A percentile compares a stretch with the other conserved stretches of the same genome.
Evolutionary conservation across 2,329 filamentous ascomycete genomes (phyloP).

Genomic region (Diaporthe australafricana): DNA sequence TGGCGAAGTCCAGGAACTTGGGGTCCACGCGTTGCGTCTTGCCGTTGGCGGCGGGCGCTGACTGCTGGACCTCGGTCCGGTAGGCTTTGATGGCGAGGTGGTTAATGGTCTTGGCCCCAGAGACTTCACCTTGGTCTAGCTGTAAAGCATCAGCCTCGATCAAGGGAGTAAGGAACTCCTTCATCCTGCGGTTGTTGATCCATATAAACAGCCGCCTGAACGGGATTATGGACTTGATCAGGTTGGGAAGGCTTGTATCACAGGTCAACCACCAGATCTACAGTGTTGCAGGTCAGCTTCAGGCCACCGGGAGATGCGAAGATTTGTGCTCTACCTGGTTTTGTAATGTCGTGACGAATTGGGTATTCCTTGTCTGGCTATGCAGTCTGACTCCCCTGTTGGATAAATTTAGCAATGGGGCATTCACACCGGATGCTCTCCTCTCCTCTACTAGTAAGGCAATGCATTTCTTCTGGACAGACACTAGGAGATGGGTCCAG

Average conservation of each 20-base stretch:
- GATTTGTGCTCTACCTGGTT: constrained; percentile 4
- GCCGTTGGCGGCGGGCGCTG: neutral
- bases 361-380: constrained; percentile 33
- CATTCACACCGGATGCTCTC: neutral
- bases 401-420: neutral
- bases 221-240: constrained; percentile 35
- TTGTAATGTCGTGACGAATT: constrained; percentile 34
- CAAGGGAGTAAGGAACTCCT: constrained; percentile 42
- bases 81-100: constrained; percentile 45
- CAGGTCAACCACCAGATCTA: constrained; percentile 37
- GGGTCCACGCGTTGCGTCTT: constrained; percentile 19
- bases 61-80: constrained; percentile 35
- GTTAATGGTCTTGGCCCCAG: constrained; percentile 44
- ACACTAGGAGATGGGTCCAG: neutral
- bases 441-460: too few relatives aligned
- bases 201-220: constrained; percentile 41
- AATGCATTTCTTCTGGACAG: neutral
- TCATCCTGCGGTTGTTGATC: constrained; percentile 45
- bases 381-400: constrained; percentile 34
- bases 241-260: constrained; percentile 19
- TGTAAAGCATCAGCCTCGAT: constrained; percentile 43
- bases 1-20: constrained; percentile 26
- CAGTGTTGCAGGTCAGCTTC: neutral
- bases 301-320: neutral
- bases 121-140: constrained; percentile 34